Conservation (phyloP, 1,284 basidiomycete species). For the Marasmius fiardii region DNA sequence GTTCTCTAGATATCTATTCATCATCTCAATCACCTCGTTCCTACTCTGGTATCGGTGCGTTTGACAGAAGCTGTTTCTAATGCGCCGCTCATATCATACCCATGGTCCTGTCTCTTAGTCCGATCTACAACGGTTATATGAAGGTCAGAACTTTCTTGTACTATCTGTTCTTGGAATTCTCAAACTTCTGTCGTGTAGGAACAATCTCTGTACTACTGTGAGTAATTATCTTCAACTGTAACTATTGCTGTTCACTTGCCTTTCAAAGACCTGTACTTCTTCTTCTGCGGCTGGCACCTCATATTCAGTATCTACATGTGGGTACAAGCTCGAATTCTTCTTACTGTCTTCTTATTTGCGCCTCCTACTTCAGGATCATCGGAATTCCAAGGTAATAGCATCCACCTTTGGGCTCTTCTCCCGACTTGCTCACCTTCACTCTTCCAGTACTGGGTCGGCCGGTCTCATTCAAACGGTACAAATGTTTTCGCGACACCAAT, state of each 20-base stretch:
- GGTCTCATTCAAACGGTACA: slow-evolving; percentile 93
- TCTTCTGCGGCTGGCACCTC: slow-evolving; percentile 93
- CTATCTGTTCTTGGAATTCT: slow-evolving; percentile 11
- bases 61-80: background rate
- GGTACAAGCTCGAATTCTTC: slow-evolving; percentile 28
- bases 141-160: slow-evolving; percentile 57
- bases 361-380: slow-evolving; percentile 61
- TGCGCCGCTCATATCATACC: slow-evolving; percentile 11
- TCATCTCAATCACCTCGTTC: slow-evolving; percentile 84
- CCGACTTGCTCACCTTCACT: slow-evolving; percentile 12
- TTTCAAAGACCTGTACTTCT: slow-evolving; percentile 84
- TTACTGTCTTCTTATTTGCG: slow-evolving; percentile 20
- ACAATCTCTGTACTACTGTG: slow-evolving; percentile 84
- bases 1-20: slow-evolving; percentile 69
- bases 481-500: slow-evolving; percentile 59
- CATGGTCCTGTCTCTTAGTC: slow-evolving; percentile 57
- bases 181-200: slow-evolving; percentile 45
- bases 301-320: slow-evolving; percentile 87
- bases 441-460: slow-evolving; percentile 80
- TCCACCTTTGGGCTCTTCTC: slow-evolving; percentile 6
- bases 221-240: slow-evolving; percentile 26
- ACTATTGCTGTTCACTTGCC: slow-evolving; percentile 25
- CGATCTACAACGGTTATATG: slow-evolving; percentile 96
- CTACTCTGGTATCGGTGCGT: slow-evolving; percentile 85
- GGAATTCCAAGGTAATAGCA: slow-evolving; percentile 69